Percentiles rank a stretch among this genome's conserved stretches.
These are phyloP conservation scores for Draba incana DNA, from an alignment of 345 rosid species.

Conservation along the genomic window DNA sequence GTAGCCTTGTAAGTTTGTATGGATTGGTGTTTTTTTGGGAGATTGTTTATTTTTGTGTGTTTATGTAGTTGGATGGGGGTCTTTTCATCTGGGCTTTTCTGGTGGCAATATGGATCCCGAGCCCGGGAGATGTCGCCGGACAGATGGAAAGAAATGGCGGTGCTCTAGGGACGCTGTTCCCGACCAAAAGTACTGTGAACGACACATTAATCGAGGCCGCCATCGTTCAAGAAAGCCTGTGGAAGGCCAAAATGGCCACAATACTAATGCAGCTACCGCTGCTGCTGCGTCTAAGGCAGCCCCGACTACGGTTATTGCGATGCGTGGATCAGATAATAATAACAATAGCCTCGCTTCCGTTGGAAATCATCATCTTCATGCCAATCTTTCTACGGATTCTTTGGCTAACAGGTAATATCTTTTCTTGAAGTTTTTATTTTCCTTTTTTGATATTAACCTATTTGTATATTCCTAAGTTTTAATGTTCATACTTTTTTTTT, in stretches of 20 bases:
- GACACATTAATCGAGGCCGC: conserved; percentile 98
- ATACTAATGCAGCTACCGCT: conserved; percentile 51
- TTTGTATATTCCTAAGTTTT: conserved; percentile 48
- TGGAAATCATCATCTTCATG: conserved; percentile 36
- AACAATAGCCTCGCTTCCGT: conserved; percentile 40
- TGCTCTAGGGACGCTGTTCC: conserved; percentile 94
- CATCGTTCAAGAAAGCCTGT: conserved; percentile 99
- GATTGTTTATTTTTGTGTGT: background rate
- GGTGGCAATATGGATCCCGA: conserved; percentile 83
- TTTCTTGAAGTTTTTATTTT: background rate
- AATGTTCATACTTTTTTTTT: conserved; percentile 45
- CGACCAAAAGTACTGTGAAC: conserved; percentile 94
- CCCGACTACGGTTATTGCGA: conserved; percentile 38
- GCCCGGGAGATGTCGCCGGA: conserved; percentile 95
- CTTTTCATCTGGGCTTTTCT: conserved; percentile 81
- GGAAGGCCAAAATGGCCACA: conserved; percentile 91
- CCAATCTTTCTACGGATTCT: conserved; percentile 44
- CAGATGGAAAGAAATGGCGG: conserved; percentile 99
- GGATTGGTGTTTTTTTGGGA: conserved; percentile 11
- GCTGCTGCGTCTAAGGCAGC: conserved; percentile 46
- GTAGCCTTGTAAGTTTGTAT: background rate
- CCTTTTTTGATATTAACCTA: conserved; percentile 16
- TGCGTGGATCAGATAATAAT: conserved; percentile 45
- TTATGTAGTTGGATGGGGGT: conserved; percentile 70
- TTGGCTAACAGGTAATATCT: conserved; percentile 46